phyloP scores from a whole-genome alignment of 306 rosid genomes.

The Phaseolus lunatus region DNA sequence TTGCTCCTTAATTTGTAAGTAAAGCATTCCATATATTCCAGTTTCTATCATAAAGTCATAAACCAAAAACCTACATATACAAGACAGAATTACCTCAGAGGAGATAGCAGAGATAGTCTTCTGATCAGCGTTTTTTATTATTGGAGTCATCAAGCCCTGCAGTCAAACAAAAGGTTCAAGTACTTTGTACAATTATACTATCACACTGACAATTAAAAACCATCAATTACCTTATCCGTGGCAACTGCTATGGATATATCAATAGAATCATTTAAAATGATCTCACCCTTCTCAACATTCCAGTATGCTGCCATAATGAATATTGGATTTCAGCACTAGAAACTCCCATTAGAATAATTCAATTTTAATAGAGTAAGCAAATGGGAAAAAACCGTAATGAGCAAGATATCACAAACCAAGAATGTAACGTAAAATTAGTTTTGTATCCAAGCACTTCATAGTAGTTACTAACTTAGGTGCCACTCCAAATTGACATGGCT shows the following conservation, averaged over 20 bases:
- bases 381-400: slow-evolving; percentile 8
- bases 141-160: slow-evolving; percentile 98
- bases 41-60: slow-evolving; percentile 18
- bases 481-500: background rate
- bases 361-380: slow-evolving; percentile 29
- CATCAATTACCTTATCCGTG: slow-evolving; percentile 82
- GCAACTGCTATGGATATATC: slow-evolving; percentile 99
- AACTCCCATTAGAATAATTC: slow-evolving; percentile 31
- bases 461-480: slow-evolving; percentile 3
- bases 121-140: slow-evolving; percentile 90
- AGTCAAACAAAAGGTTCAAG: slow-evolving; percentile 46
- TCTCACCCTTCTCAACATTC: slow-evolving; percentile 80
- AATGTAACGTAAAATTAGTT: slow-evolving; percentile 9
- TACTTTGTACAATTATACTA: slow-evolving; percentile 26
- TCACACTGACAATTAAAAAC: slow-evolving; percentile 35
- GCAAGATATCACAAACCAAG: slow-evolving; percentile 30
- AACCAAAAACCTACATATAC: slow-evolving; percentile 20
- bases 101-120: slow-evolving; percentile 89
- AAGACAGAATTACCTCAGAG: slow-evolving; percentile 66
- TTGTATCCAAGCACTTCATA: background rate
- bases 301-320: slow-evolving; percentile 74
- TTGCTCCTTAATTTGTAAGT: background rate
- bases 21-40: background rate
- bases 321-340: slow-evolving; percentile 42
- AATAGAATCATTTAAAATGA: slow-evolving; percentile 61